Evolutionary conservation across 805 yeast species (phyloP), one percentile per base, ranked within the genome.

Genomic region (Blastobotrys terrestris): DNA sequence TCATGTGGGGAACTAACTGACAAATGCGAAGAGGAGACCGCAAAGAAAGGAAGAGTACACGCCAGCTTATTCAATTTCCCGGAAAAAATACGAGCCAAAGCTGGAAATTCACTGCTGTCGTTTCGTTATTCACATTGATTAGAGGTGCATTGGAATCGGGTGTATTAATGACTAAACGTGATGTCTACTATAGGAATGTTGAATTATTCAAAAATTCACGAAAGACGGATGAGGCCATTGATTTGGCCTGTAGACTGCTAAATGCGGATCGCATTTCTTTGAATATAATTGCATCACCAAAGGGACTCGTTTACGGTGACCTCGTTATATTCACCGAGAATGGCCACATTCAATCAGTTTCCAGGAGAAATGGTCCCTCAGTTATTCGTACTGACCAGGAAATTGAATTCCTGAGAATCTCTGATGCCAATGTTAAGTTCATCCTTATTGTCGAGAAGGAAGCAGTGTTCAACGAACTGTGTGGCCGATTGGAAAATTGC

Each of bases 121-220:
- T 26, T 11, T 6, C 35, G 8, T 11, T 26, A 6, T 11, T 26
- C 5, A 11, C 35, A 26, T 26, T 26, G 11, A 26, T 66, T 2
- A 39, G 44, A n/a, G 53, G 48, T 1, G 61, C 59, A 31, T 48
- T 68, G 20, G 15, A 20, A 3, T 44, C 39, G 0, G 53, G 50
- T 8, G 50, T 53, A 31, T 43, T 58, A 2, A 58, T 59, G 14
- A 72, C 87, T 1, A 72, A 72, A 50, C 67, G 90, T 55, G 87
- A 83, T 57, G 53, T 84, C 0, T 84, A 71, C 66, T 84, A 84
- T 63, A 72, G 71, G 48, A 82, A 83, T 60, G 85, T 81, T 1
- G 67, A 66, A 15, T 59, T 83, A 16, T 84, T 80, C 62, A 55
- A 63, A 16, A 61, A 58, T 2, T 89, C 84, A 60, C 13, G 57